These are phyloP conservation scores for Metarhizium rileyi DNA, from an alignment of 2,329 filamentous ascomycete species.

Conservation along the genomic window DNA sequence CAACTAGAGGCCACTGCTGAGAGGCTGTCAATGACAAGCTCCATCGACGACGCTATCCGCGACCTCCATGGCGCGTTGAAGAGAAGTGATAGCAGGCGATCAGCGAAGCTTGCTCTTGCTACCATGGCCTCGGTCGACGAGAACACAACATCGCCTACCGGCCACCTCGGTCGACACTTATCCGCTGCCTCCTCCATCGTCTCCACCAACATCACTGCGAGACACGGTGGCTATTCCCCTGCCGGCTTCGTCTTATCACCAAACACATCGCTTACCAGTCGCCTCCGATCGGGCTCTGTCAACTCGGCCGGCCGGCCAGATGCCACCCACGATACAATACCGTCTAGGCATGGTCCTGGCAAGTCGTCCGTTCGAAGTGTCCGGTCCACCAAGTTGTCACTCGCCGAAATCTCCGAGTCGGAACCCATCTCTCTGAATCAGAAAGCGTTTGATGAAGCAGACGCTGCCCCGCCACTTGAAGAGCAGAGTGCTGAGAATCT, in stretches of 20 bases:
- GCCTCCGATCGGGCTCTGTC: conserved; percentile 46
- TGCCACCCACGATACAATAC: conserved; percentile 28
- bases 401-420: conserved; percentile 48
- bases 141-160: conserved; percentile 4
- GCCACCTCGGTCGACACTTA: conserved; percentile 30
- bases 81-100: conserved; percentile 56
- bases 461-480: conserved; percentile 28
- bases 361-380: conserved; percentile 44
- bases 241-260: conserved; percentile 60
- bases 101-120: conserved; percentile 47
- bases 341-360: conserved; percentile 43
- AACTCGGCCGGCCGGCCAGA: conserved; percentile 32
- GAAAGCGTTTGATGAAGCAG: conserved; percentile 44
- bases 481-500: conserved; percentile 24
- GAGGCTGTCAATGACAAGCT: conserved; percentile 62
- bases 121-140: conserved; percentile 10
- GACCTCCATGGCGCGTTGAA: conserved; percentile 64
- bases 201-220: conserved; percentile 56
- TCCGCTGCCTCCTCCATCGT: conserved; percentile 53
- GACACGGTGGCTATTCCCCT: conserved; percentile 62
- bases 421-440: conserved; percentile 42
- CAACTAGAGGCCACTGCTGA: conserved; percentile 68
- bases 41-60: conserved; percentile 69
- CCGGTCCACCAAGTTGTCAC: conserved; percentile 38
- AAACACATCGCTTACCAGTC: conserved; percentile 48